Conservation (phyloP, 495 filamentous ascomycete genomes). For the Xylona heveae region DNA sequence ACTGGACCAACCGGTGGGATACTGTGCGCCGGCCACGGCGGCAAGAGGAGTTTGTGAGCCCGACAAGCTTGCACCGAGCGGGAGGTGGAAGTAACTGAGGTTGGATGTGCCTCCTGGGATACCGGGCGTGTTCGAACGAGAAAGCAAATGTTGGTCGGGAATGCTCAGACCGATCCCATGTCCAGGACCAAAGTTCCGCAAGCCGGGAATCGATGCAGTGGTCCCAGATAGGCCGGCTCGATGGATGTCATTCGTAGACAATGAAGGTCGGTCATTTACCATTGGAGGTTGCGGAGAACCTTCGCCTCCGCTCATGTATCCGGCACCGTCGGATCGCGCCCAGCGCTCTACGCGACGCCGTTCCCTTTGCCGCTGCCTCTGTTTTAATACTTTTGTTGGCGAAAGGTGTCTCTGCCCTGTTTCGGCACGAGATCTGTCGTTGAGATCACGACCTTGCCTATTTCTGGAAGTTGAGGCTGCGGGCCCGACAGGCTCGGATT, state of each 20-base stretch:
- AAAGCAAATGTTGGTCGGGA: constrained; percentile 40
- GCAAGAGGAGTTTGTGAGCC: constrained; percentile 75
- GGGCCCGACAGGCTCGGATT: no score
- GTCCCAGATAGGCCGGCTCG: no score
- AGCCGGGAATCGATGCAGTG: not conserved
- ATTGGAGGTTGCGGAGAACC: not conserved
- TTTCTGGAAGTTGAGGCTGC: no score
- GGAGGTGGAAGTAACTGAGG: constrained; percentile 76
- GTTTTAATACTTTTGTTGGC: not conserved
- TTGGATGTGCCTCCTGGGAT: constrained; percentile 76
- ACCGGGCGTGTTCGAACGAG: constrained; percentile 33
- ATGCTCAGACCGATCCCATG: constrained; percentile 31
- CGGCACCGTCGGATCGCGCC: not conserved
- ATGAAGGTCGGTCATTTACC: not conserved
- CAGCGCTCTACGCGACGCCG: no score
- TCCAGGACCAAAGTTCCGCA: constrained; percentile 5
- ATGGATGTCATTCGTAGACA: not conserved
- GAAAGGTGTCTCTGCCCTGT: no score
- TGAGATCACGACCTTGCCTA: no score
- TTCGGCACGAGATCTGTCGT: no score
- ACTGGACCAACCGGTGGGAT: constrained; percentile 30
- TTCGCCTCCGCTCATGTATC: not conserved
- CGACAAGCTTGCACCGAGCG: constrained; percentile 54
- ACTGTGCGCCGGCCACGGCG: constrained; percentile 52
- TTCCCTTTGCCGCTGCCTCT: not conserved